Conservation (phyloP, 2,329 filamentous ascomycete genomes). For the Tothia fuscella region DNA sequence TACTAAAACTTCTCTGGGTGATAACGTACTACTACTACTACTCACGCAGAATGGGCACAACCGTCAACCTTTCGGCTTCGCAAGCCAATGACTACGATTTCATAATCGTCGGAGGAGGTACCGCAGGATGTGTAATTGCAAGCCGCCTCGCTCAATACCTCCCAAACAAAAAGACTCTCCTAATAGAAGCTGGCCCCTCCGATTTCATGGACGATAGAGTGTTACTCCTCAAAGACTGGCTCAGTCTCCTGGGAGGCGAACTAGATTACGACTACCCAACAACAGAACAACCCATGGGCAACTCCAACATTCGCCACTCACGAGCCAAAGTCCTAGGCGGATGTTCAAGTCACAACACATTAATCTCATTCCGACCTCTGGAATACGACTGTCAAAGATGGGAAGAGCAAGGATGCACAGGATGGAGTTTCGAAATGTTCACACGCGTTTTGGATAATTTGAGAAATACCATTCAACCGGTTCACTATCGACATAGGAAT, state of each 20-base stretch:
- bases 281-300: constrained; percentile 80
- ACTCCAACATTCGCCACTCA: constrained; percentile 84
- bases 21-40: too few relatives aligned
- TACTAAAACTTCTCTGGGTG: too few relatives aligned
- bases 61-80: constrained; percentile 50
- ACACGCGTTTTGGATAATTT: constrained; percentile 72
- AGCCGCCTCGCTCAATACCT: constrained; percentile 71
- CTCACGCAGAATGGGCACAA: too few relatives aligned
- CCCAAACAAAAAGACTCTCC: constrained; percentile 65
- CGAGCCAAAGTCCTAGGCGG: constrained; percentile 85
- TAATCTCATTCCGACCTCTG: constrained; percentile 87
- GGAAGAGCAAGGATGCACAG: constrained; percentile 68
- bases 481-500: constrained; percentile 75
- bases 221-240: constrained; percentile 76
- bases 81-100: constrained; percentile 66
- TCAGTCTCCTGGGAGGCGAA: constrained; percentile 69
- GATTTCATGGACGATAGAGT: constrained; percentile 84
- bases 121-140: constrained; percentile 75
- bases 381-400: constrained; percentile 79
- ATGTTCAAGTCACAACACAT: constrained; percentile 86
- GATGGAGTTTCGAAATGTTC: constrained; percentile 79
- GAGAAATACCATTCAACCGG: constrained; percentile 81
- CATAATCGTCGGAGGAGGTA: constrained; percentile 74
- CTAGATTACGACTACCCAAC: constrained; percentile 88
- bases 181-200: constrained; percentile 82